Percentiles rank a stretch among this genome's conserved stretches.
phyloP scores from a whole-genome alignment of 257 asterid genomes.

The Solanum bulbocastanum region DNA sequence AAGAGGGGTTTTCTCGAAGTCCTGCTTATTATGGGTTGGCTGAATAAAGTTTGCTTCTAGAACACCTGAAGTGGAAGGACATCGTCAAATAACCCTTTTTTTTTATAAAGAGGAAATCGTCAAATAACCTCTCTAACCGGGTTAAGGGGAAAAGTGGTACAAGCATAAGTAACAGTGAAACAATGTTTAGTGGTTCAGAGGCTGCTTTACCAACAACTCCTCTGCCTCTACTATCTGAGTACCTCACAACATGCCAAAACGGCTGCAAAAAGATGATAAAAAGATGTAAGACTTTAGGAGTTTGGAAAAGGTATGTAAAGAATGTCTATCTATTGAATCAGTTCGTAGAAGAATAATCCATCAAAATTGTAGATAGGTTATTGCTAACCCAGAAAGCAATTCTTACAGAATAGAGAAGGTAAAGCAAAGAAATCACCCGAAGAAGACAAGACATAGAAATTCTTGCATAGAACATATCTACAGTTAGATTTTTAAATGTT shows the following conservation, averaged over 20 bases:
- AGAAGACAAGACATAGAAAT: not conserved
- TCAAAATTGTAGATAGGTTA: not conserved
- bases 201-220: constrained; percentile 89
- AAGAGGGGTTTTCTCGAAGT: constrained; percentile 81
- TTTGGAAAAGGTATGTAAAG: not conserved
- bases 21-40: constrained; percentile 94
- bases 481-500: not conserved
- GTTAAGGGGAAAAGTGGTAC: not conserved
- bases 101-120: not conserved
- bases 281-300: not conserved
- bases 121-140: not conserved
- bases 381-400: not conserved
- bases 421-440: not conserved
- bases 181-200: not conserved
- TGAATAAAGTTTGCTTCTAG: constrained; percentile 83
- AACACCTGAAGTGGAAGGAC: constrained; percentile 41
- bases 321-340: not conserved
- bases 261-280: constrained; percentile 51
- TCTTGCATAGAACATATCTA: not conserved
- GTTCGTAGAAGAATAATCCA: not conserved
- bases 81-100: not conserved
- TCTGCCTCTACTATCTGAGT: constrained; percentile 65
- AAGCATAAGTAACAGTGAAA: not conserved
- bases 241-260: constrained; percentile 87
- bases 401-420: not conserved